Conservation (phyloP, 2,329 filamentous ascomycete species). For the Hirsutella thompsonii region DNA sequence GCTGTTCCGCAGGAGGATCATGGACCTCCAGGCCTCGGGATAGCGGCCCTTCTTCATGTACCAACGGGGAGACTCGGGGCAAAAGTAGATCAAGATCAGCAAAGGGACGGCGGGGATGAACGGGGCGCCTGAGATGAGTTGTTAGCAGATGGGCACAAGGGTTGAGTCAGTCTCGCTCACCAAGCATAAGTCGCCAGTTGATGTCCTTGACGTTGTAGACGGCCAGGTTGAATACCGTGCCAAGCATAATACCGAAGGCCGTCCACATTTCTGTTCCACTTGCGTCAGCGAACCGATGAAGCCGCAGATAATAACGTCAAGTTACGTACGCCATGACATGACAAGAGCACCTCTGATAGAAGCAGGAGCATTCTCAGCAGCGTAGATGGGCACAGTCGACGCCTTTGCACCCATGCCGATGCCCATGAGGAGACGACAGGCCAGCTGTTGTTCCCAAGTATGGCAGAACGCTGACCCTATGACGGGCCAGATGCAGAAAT, state of each 20-base stretch:
- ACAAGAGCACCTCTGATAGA: constrained; percentile 60
- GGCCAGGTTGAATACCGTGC: constrained; percentile 21
- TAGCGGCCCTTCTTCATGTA: constrained; percentile 52
- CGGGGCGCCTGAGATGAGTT: constrained; percentile 28
- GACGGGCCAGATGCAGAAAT: constrained; percentile 53
- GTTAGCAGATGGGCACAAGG: background rate
- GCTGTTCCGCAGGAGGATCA: constrained; percentile 36
- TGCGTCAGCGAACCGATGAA: constrained; percentile 1
- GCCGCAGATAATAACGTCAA: too few species aligned
- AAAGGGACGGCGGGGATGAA: constrained; percentile 45
- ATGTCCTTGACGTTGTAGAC: constrained; percentile 12
- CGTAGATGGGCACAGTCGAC: constrained; percentile 57
- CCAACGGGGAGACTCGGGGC: constrained; percentile 53
- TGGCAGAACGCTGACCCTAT: constrained; percentile 53
- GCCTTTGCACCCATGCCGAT: constrained; percentile 58
- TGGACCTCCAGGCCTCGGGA: constrained; percentile 42
- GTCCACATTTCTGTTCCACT: constrained; percentile 45
- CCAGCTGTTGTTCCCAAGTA: constrained; percentile 54
- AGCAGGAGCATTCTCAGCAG: constrained; percentile 59
- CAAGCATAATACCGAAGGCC: constrained; percentile 38
- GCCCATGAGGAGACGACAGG: constrained; percentile 54
- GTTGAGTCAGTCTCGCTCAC: constrained; percentile 9
- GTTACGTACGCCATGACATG: constrained; percentile 53
- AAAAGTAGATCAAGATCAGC: constrained; percentile 41
- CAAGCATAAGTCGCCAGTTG: constrained; percentile 33